phyloP scores from a whole-genome alignment of 208 protist genomes.

The Trypanosoma scelopori region DNA sequence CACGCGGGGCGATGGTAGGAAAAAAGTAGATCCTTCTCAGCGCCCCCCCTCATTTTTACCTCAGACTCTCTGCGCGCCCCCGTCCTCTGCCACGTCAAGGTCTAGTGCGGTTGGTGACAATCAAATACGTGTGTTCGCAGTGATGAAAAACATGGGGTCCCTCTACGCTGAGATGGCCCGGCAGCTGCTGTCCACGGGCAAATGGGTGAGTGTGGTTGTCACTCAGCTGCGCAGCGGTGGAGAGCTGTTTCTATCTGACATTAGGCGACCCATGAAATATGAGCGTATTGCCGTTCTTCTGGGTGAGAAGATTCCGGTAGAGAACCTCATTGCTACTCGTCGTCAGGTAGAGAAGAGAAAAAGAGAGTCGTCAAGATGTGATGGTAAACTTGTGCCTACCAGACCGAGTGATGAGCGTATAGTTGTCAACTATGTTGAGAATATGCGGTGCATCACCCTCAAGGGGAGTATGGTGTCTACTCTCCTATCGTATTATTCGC shows the following conservation, averaged over 20 bases:
- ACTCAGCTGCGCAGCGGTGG: conserved; percentile 12
- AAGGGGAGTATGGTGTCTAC: conserved; percentile 83
- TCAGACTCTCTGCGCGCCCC: background rate
- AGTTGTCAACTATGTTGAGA: conserved; percentile 72
- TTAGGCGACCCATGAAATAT: conserved; percentile 35
- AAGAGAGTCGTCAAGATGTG: background rate
- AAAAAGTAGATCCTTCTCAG: background rate
- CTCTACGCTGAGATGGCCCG: conserved; percentile 76
- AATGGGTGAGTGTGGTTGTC: conserved; percentile 46
- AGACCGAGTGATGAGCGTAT: conserved; percentile 27
- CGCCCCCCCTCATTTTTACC: background rate
- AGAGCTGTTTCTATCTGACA: conserved; percentile 33
- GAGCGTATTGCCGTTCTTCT: conserved; percentile 58
- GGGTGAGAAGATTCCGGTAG: conserved; percentile 65
- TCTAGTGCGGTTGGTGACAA: background rate
- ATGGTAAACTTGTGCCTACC: background rate
- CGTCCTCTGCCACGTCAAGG: background rate
- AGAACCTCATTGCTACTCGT: conserved; percentile 48
- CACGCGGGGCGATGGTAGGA: background rate
- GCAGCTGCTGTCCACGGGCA: conserved; percentile 54
- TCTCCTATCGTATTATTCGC: conserved; percentile 55
- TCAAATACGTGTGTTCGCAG: conserved; percentile 4
- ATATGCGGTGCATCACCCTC: conserved; percentile 68
- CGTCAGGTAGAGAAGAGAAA: conserved; percentile 11
- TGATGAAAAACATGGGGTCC: conserved; percentile 65